phyloP scores from a whole-genome alignment of 2,329 filamentous ascomycete species.

The Aspergillus alliaceus region DNA sequence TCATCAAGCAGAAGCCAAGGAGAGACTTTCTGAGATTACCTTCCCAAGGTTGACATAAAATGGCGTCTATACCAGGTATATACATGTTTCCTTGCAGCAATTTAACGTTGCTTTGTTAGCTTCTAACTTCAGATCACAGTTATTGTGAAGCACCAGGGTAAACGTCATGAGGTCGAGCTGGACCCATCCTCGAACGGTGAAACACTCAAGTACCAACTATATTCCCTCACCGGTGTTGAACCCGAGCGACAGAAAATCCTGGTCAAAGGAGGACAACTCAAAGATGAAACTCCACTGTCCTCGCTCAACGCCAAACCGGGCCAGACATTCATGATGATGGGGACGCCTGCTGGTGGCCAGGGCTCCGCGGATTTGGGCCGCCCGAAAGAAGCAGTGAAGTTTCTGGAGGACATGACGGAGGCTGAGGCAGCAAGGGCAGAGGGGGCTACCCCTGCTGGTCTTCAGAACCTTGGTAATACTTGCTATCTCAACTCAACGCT shows the following conservation, averaged over 20 bases:
- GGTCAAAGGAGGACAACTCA: constrained; percentile 90
- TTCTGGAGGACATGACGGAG: constrained; percentile 96
- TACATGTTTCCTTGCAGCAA: too few species aligned
- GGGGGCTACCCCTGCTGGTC: constrained; percentile 81
- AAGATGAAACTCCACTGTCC: constrained; percentile 86
- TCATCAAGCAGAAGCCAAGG: constrained; percentile 1
- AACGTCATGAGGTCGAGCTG: constrained; percentile 91
- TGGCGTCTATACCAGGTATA: constrained; percentile 59
- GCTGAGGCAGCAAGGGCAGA: constrained; percentile 81
- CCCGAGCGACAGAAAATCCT: constrained; percentile 95
- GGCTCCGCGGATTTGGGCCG: constrained; percentile 59
- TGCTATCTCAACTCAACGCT: constrained; percentile 98
- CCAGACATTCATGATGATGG: constrained; percentile 94
- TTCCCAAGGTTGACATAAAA: constrained; percentile 28
- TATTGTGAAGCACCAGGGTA: constrained; percentile 91
- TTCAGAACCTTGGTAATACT: constrained; percentile 93
- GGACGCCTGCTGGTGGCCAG: constrained; percentile 71
- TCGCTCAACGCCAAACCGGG: constrained; percentile 82
- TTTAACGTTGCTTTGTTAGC: background rate
- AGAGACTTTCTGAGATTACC: constrained; percentile 2
- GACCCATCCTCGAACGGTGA: constrained; percentile 82
- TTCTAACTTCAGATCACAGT: constrained; percentile 55
- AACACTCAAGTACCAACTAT: constrained; percentile 93
- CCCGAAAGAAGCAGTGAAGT: constrained; percentile 80
- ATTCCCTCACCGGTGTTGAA: constrained; percentile 91